Base-by-base conservation (phyloP, 1,284 basidiomycete species). In the Tetrapyrgos nigripes region DNA sequence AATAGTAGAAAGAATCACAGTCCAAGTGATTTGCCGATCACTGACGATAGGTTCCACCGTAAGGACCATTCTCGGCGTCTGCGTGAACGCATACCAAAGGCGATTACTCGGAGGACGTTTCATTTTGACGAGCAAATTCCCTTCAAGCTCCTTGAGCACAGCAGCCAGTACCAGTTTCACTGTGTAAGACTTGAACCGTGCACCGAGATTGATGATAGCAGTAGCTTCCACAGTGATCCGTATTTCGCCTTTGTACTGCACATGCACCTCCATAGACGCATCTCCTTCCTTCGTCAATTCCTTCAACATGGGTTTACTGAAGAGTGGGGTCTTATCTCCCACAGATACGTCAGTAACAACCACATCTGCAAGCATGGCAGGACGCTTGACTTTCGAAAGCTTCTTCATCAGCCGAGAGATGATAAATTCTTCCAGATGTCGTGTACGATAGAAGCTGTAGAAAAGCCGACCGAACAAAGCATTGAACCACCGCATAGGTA, bases 1-100 rank as follows among this genome's bases (percentile, higher is more conserved):
- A 65, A 99, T 95, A 1, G 92, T 92, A 61, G 90, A 88, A 44
- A 95, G 79, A 51, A 98, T 92, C 88, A 97, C 91, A 50, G 88
- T 83, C 94, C 94, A 97, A 23, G 94, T 95, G 63, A 97, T 92
- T 73, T 96, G 92, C 13, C 91, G 84, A 68, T 95, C 93, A 73
- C 92, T 94, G 66, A 98, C 94, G 58, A 98, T 90, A 1, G 97
- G 96, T 72, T 96, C 92, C 55, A 98, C 91, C 62, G 89, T 86
- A 65, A 98, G 76, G 26, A 93, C 91, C 84, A 98, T 92, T 70
- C 88, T 87, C 0, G 97, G 97, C 75, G 88, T 86, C 62, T 91
- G 83, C n/a, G 96, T 97, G 72, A 99, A 99, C 1, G 94, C 96
- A 75, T 96, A 99, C 97, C 97, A 99, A 57, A 99, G 84, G 31